Evolutionary conservation across 2,329 filamentous ascomycete genomes (phyloP), one percentile per base, ranked within the genome.

Genomic region (Aureobasidium sp.): DNA sequence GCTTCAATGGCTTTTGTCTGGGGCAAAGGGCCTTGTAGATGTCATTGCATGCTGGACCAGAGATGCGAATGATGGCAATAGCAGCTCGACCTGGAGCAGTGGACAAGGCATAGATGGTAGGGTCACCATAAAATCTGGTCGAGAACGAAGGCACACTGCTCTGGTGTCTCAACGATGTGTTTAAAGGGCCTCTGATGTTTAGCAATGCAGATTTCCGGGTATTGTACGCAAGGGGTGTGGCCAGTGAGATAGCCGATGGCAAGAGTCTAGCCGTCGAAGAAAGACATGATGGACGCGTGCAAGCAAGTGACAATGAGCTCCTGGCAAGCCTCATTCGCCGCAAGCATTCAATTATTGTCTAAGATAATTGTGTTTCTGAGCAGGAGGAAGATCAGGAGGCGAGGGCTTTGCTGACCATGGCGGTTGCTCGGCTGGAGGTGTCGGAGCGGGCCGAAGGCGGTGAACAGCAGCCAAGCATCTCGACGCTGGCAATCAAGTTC

Each of bases 91-190:
- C 94, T 12, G 88, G 79, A 0, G 90, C 91, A 0, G 92, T 95
- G 0, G 93, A 97, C 0, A 97, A 78, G 0, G 94, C 94, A 73
- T 96, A 97, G 59, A 99, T 96, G 1, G 93, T 97, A 1, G 71
- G 64, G 22, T 70, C 61, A 1, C 35, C 50, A 31, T 40, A 31
- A 7, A 49, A 50, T 8, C 31, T 39, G 17, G 29, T 31, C 22
- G 42, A 37, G 7, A 24, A 19, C 5, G 14, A 12, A 39, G 31
- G 2, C 14, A 14, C 9, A 22, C 19, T 48, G 22, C 31, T 48
- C 5, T 59, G 42, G 39, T 37, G 54, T 17, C 31, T 59, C 6
- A 24, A 24, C 24, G 22, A 17, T 2, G 2, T 14, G 3, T 27
- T 15, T 2, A 17, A 2, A 17, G 22, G 5, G 3, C 37, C 7